These are phyloP conservation scores for Monosporozyma yasuniensis DNA, from an alignment of 805 yeast genomes.

Conservation along the genomic window DNA sequence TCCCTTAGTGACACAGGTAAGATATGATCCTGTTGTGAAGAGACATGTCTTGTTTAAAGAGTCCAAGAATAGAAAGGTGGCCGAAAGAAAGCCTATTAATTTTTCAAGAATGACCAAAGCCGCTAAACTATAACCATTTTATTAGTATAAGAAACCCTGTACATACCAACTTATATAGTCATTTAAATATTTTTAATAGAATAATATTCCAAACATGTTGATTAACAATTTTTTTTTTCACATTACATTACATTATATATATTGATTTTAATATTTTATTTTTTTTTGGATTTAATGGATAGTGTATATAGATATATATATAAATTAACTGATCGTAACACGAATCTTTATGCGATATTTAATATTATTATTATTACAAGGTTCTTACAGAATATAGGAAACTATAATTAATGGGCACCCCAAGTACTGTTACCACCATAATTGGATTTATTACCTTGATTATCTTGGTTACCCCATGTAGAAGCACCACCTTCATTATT, in stretches of 20 bases:
- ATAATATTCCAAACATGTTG: not conserved
- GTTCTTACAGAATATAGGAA: not conserved
- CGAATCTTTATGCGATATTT: not conserved
- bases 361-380: not conserved
- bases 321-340: not conserved
- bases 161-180: not conserved
- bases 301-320: not conserved
- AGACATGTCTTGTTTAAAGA: slow-evolving; percentile 89
- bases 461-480: slow-evolving; percentile 31
- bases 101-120: slow-evolving; percentile 33
- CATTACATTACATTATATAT: not conserved
- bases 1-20: slow-evolving; percentile 66
- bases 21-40: slow-evolving; percentile 81
- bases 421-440: slow-evolving; percentile 28
- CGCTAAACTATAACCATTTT: not conserved
- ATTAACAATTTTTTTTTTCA: not conserved
- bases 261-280: not conserved
- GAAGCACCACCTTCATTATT: slow-evolving; percentile 33
- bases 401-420: slow-evolving; percentile 19
- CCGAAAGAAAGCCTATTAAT: slow-evolving; percentile 41
- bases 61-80: slow-evolving; percentile 75
- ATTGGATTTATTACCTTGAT: slow-evolving; percentile 20
- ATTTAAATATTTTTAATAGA: not conserved
- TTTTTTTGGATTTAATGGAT: not conserved
- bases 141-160: not conserved